Percentiles rank a stretch among this genome's conserved stretches.
These are phyloP conservation scores for Lentinula guzmanii DNA, from an alignment of 768 basidiomycete genomes.

Conservation along the genomic window DNA sequence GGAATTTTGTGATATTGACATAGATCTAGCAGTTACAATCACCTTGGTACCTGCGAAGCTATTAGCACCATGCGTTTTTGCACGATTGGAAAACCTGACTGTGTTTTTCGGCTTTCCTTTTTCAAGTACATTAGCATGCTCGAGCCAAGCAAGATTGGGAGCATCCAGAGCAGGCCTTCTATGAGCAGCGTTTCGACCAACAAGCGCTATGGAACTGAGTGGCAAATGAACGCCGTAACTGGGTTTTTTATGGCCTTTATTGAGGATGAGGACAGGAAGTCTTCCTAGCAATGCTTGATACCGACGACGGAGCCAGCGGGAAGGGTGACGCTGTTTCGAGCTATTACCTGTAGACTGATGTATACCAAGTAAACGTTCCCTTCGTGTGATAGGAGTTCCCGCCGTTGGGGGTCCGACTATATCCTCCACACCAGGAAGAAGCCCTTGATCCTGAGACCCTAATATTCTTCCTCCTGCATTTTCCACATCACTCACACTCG, in stretches of 20 bases:
- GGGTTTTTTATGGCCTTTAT: conserved; percentile 1
- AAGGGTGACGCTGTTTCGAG: conserved; percentile 13
- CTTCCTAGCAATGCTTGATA: conserved; percentile 56
- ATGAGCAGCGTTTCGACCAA: conserved; percentile 1
- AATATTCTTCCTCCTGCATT: conserved; percentile 24
- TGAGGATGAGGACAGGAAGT: conserved; percentile 49
- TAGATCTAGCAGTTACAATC: too few species aligned
- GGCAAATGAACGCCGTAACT: conserved; percentile 25
- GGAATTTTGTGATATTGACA: too few species aligned
- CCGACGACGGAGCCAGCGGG: conserved; percentile 46
- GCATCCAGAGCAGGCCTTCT: conserved; percentile 23
- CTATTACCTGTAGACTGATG: background rate
- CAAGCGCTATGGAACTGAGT: conserved; percentile 13
- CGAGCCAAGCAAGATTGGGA: conserved; percentile 30
- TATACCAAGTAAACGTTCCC: conserved; percentile 18
- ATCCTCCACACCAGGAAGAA: conserved; percentile 40
- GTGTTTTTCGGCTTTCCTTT: background rate
- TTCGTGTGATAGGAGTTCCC: conserved; percentile 25
- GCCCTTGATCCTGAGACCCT: conserved; percentile 35
- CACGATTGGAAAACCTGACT: background rate
- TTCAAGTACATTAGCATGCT: conserved; percentile 6
- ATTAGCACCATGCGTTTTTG: background rate
- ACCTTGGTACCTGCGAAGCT: background rate
- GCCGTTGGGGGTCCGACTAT: conserved; percentile 31
- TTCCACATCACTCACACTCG: background rate